Base-by-base conservation (phyloP, 192 early-diverging fungal species). In the Backusella sp. region DNA sequence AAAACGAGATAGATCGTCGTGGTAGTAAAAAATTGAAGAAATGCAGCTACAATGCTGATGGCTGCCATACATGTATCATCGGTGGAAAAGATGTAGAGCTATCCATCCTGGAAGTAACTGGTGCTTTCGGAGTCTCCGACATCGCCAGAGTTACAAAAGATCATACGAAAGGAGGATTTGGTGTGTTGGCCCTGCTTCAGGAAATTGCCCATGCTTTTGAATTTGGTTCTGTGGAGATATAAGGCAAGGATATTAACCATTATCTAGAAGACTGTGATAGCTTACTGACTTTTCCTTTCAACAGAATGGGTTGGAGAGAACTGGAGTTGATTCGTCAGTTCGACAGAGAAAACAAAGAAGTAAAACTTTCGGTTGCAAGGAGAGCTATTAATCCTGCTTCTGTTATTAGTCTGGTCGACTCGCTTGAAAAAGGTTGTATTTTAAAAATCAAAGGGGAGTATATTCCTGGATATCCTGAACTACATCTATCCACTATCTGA, bases 261-360 rank as follows among this genome's bases (percentile, higher is more conserved):
- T 66, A 32, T 66, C 26, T 66, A 66, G 66, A 35, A 66, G 34
- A 66, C 66, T 66, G 30, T 66, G 35, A 30, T 66, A 15, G 30
- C 32, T 44, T 11, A 44, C 42, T 44, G 14, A 12, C 17, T 44
- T 14, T 14, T 3, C 42, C 14, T 41, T 44, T 44, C 14, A 17
- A 44, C 14, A 44, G 9, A 2, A 17, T 14, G 14, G 14, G 0
- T 2, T 44, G 14, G 42, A 44, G 14, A 44, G 12, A 44, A 44
- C n/a, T n/a, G n/a, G n/a, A n/a, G n/a, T n/a, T n/a, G n/a, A n/a
- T n/a, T n/a, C n/a, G n/a, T n/a, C n/a, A n/a, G n/a, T n/a, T n/a
- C n/a, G n/a, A n/a, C n/a, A n/a, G n/a, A n/a, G n/a, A n/a, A n/a
- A n/a, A n/a, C n/a, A n/a, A n/a, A n/a, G n/a, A n/a, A n/a, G n/a